These are phyloP conservation scores for Neofusicoccum ribis DNA, from an alignment of 2,329 filamentous ascomycete genomes.

Conservation along the genomic window DNA sequence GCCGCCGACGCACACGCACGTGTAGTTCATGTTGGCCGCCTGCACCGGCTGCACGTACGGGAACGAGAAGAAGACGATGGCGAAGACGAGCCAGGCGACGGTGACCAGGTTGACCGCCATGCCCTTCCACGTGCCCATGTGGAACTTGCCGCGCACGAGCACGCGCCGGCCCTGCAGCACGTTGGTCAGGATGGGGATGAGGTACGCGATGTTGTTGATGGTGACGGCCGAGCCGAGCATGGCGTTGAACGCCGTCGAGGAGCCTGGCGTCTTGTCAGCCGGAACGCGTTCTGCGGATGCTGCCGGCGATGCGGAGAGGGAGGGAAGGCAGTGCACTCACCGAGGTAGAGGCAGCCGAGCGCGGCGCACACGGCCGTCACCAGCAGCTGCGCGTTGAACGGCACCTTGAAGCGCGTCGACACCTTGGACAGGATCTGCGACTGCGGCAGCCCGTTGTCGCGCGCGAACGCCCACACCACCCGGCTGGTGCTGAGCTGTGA, in stretches of 20 bases:
- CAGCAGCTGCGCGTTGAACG: conserved; percentile 21
- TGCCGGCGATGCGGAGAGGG: too few species aligned
- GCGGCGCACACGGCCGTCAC: conserved; percentile 21
- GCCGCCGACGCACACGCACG: conserved; percentile 49
- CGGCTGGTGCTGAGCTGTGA: conserved; percentile 38
- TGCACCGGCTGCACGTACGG: conserved; percentile 44
- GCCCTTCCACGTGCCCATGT: conserved; percentile 14
- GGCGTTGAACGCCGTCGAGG: conserved; percentile 22
- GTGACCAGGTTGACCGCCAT: background rate
- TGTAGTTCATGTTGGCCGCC: conserved; percentile 51
- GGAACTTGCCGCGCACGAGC: conserved; percentile 11
- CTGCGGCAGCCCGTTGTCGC: conserved; percentile 33
- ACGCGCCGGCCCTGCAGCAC: conserved; percentile 4
- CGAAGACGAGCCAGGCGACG: conserved; percentile 30
- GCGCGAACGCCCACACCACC: conserved; percentile 47
- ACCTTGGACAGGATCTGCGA: background rate
- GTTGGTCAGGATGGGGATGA: conserved; percentile 16
- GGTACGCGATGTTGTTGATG: conserved; percentile 19
- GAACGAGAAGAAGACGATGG: conserved; percentile 49
- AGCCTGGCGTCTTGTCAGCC: background rate
- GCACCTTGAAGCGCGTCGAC: conserved; percentile 5
- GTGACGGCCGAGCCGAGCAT: conserved; percentile 20
- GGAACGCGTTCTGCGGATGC: too few species aligned
- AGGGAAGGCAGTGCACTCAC: background rate
- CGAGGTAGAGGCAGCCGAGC: conserved; percentile 22